Percentiles rank a stretch among this genome's conserved stretches.
Conservation (phyloP, 2,329 filamentous ascomycete species). For the Plenodomus biglobosus region DNA sequence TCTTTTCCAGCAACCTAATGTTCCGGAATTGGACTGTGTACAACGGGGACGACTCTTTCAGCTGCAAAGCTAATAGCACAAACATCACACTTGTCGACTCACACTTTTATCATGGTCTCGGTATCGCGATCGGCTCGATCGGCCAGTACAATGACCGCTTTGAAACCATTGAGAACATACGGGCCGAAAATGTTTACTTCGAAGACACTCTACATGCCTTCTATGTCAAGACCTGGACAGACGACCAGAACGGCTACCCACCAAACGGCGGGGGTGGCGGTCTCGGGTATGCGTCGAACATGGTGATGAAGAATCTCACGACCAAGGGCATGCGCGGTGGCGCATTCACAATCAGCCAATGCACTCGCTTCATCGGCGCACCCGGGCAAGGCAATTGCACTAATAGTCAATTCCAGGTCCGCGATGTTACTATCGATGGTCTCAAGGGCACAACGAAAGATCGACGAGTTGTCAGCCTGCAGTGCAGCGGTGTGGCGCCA, state of each 20-base stretch:
- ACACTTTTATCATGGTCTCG: constrained; percentile 28
- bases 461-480: constrained; percentile 20
- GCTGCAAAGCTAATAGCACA: constrained; percentile 19
- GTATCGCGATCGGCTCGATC: constrained; percentile 60
- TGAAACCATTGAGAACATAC: constrained; percentile 56
- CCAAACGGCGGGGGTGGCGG: constrained; percentile 63
- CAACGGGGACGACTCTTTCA: constrained; percentile 20
- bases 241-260: constrained; percentile 53
- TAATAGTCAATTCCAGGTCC: constrained; percentile 46
- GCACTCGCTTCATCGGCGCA: constrained; percentile 43
- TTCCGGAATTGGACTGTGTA: constrained; percentile 23
- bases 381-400: constrained; percentile 43
- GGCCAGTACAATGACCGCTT: constrained; percentile 55
- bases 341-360: constrained; percentile 45
- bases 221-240: constrained; percentile 64
- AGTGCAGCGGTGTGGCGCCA: constrained; percentile 32
- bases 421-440: constrained; percentile 35
- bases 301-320: constrained; percentile 43
- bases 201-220: constrained; percentile 52
- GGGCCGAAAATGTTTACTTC: constrained; percentile 52
- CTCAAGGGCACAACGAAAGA: constrained; percentile 33
- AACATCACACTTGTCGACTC: constrained; percentile 17
- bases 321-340: constrained; percentile 28
- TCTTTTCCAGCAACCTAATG: constrained; percentile 56
- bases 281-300: constrained; percentile 48